Percentiles rank a stretch among this genome's conserved stretches.
phyloP scores from a whole-genome alignment of 140 eudicot species.

The Oenanthe javanica region DNA sequence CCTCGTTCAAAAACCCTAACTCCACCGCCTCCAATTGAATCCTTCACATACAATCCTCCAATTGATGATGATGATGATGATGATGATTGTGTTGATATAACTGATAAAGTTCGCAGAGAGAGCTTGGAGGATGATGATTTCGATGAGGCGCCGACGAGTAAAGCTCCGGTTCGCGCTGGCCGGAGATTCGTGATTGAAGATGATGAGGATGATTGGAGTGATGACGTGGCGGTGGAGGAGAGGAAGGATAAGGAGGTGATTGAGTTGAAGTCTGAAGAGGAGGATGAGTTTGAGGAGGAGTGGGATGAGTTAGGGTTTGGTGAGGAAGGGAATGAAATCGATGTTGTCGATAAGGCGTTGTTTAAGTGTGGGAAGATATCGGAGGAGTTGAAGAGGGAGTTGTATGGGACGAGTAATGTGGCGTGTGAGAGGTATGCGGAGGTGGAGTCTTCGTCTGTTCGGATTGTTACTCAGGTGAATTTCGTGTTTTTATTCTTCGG shows the following conservation, averaged over 20 bases:
- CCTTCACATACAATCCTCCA: conserved; percentile 47
- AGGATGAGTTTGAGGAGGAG: conserved; percentile 18
- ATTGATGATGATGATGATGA: conserved; percentile 27
- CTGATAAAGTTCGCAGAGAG: conserved; percentile 27
- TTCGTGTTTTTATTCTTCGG: neutral
- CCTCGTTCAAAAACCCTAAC: conserved; percentile 17
- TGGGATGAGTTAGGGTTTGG: conserved; percentile 22
- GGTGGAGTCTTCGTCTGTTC: conserved; percentile 64
- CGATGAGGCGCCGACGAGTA: conserved; percentile 19
- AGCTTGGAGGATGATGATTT: conserved; percentile 67
- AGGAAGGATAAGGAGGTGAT: neutral
- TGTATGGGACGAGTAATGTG: conserved; percentile 53
- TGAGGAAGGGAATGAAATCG: conserved; percentile 32
- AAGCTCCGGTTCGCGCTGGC: conserved; percentile 29
- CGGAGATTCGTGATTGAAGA: conserved; percentile 78
- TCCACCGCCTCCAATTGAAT: conserved; percentile 59
- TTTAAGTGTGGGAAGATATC: conserved; percentile 75
- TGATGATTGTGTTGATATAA: conserved; percentile 29
- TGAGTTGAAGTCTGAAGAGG: conserved; percentile 20
- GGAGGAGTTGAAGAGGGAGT: conserved; percentile 55
- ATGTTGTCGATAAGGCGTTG: conserved; percentile 82
- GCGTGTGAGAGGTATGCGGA: conserved; percentile 61
- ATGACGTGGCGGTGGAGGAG: neutral
- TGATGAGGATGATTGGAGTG: conserved; percentile 44
- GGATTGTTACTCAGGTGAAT: conserved; percentile 81